Percentiles rank a stretch among this genome's conserved stretches.
phyloP scores from a whole-genome alignment of 805 yeast genomes.

The Blastobotrys attinorum region DNA sequence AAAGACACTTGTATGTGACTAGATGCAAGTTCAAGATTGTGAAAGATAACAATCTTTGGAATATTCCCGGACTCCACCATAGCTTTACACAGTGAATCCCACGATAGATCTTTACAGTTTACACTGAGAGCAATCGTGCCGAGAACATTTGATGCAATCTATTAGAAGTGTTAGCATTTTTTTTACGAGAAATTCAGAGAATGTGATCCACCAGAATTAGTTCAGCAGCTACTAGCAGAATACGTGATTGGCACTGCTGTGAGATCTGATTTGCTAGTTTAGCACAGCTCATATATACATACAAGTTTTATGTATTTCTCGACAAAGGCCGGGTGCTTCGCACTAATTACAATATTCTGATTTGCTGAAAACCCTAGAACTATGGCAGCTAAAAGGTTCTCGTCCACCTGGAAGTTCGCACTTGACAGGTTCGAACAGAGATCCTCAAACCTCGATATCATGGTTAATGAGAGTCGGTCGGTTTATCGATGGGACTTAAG shows the following conservation, averaged over 20 bases:
- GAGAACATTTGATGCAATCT: neutral
- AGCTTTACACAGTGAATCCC: too few species aligned
- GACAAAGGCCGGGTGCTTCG: neutral
- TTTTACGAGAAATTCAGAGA: too few species aligned
- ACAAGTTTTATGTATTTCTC: neutral
- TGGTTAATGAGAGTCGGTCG: neutral
- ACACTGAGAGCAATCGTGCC: neutral
- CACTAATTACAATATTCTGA: slow-evolving; percentile 9
- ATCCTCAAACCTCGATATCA: slow-evolving; percentile 6
- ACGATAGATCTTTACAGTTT: neutral
- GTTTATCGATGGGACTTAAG: neutral
- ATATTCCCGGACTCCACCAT: neutral
- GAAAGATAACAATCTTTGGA: neutral
- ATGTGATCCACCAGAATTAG: too few species aligned
- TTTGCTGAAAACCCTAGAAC: slow-evolving; percentile 7
- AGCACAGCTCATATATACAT: neutral
- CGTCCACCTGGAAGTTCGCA: slow-evolving; percentile 5
- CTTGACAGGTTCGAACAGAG: slow-evolving; percentile 7
- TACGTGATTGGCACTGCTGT: too few species aligned
- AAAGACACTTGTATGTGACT: too few species aligned
- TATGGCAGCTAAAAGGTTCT: slow-evolving; percentile 13
- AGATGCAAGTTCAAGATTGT: too few species aligned
- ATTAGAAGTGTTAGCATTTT: too few species aligned
- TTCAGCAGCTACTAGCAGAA: too few species aligned
- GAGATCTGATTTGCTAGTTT: neutral